These are phyloP conservation scores for Ramaria rubella DNA, from an alignment of 768 basidiomycete genomes.

Conservation along the genomic window DNA sequence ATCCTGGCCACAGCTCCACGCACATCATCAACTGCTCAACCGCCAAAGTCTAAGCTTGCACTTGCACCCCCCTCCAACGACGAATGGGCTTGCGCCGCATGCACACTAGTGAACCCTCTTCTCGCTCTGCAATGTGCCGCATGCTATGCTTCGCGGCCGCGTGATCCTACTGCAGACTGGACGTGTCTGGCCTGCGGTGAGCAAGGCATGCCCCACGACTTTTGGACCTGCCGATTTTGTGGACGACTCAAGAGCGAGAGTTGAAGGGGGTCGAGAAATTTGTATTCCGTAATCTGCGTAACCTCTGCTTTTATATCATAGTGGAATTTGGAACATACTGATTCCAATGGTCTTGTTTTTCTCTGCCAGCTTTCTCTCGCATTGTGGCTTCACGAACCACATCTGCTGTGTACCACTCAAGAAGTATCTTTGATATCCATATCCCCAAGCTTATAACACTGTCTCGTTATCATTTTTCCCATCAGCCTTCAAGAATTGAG, in stretches of 20 bases:
- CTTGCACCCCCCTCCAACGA: constrained; percentile 1
- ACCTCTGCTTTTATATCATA: no score
- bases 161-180: constrained; percentile 44
- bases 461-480: no score
- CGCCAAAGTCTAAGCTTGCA: background rate
- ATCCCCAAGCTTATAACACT: no score
- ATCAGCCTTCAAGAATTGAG: no score
- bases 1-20: background rate
- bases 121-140: constrained; percentile 51
- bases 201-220: constrained; percentile 50
- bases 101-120: constrained; percentile 60
- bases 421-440: no score
- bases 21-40: background rate
- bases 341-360: no score
- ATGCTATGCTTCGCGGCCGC: constrained; percentile 41
- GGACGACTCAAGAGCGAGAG: constrained; percentile 52
- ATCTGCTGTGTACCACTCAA: no score
- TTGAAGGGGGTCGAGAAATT: background rate
- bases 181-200: constrained; percentile 60
- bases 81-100: constrained; percentile 35
- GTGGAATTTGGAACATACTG: no score
- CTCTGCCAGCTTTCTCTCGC: no score
- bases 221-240: constrained; percentile 73
- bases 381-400: no score
- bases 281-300: no score